Evolutionary conservation across 345 rosid genomes (phyloP).

Genomic region (Euclidium syriacum): DNA sequence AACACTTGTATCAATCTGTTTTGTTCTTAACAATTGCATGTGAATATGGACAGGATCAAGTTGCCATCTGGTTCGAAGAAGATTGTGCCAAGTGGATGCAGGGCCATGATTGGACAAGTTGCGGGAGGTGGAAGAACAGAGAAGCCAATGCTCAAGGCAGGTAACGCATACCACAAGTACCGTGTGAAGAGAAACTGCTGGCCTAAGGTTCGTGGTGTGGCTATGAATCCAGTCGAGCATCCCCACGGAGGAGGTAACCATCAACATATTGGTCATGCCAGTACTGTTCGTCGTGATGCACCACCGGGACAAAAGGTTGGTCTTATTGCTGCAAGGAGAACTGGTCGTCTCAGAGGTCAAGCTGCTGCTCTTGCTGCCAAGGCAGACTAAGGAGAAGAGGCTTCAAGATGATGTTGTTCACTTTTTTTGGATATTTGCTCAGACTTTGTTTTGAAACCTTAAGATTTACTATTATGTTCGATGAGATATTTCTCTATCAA

Average conservation of each 20-base stretch:
- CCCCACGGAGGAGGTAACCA: slow-evolving; percentile 70
- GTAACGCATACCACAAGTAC: slow-evolving; percentile 57
- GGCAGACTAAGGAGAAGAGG: slow-evolving; percentile 43
- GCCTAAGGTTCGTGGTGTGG: slow-evolving; percentile 64
- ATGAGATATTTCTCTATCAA: neutral
- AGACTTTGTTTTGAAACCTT: slow-evolving; percentile 30
- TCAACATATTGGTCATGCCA: slow-evolving; percentile 59
- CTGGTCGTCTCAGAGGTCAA: slow-evolving; percentile 52
- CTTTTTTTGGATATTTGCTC: neutral
- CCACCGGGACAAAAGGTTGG: slow-evolving; percentile 66
- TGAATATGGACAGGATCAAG: slow-evolving; percentile 33
- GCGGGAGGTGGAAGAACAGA: too few species aligned
- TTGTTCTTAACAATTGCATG: neutral
- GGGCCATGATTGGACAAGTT: too few species aligned
- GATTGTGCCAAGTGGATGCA: too few species aligned
- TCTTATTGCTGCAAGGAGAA: slow-evolving; percentile 54
- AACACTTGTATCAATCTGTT: too few species aligned
- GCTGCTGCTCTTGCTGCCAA: slow-evolving; percentile 51
- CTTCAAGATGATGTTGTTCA: slow-evolving; percentile 1
- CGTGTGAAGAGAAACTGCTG: too few species aligned
- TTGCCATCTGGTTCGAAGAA: slow-evolving; percentile 56
- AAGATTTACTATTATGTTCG: too few species aligned
- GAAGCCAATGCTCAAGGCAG: slow-evolving; percentile 54
- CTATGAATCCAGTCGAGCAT: slow-evolving; percentile 66
- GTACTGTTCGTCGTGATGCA: slow-evolving; percentile 50